Base-by-base conservation (phyloP, 2,329 filamentous ascomycete genomes). In the Colletotrichum navitas region DNA sequence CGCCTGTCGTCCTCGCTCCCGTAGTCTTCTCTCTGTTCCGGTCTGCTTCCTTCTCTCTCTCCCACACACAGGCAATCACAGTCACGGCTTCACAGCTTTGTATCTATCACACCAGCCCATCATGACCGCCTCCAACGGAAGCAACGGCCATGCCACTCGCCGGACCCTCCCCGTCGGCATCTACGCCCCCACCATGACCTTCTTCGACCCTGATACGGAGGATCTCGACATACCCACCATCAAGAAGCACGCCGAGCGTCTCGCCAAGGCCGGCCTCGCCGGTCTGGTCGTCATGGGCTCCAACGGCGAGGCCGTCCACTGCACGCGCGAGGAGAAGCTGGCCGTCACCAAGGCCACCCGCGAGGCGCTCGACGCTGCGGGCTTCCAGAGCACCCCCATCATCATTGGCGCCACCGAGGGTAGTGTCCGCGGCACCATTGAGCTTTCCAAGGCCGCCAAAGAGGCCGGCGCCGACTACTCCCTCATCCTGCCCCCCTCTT, bases 161-260 rank as follows among this genome's bases (percentile, higher is more conserved):
- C 83, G 87, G 70, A 86, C 91, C 74, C 88, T 97, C 66, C 92
- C 92, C 55, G 91, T 92, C 78, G 93, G 94, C 80, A 94, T 96
- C 80, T 97, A 96, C 82, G 93, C 93, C 72, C 94, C 94, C 34
- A 95, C 93, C 72, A 94, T 96, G 91, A 97, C 94, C 77, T 97
- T 97, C 81, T 97, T 97, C 85, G 86, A 95, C 82, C 87, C 92
- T 8, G 88, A 91, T 74, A 96, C 93, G 56, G 94, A 97, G 83
- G 93, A 96, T 60, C 87, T 97, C 77, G 94, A 97, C 79, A 90
- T 95, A 74, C 86, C 92, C 45, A 88, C 89, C 71, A 93, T 96
- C 83, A 93, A 93, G 82, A 92, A 89, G 79, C 94, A 97, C 79
- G 92, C 93, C 32, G 89, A 93, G 75, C 91, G 94, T 59, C 89